Evolutionary conservation across 2,329 filamentous ascomycete genomes (phyloP).

Genomic region (Ophiocordyceps sinensis): DNA sequence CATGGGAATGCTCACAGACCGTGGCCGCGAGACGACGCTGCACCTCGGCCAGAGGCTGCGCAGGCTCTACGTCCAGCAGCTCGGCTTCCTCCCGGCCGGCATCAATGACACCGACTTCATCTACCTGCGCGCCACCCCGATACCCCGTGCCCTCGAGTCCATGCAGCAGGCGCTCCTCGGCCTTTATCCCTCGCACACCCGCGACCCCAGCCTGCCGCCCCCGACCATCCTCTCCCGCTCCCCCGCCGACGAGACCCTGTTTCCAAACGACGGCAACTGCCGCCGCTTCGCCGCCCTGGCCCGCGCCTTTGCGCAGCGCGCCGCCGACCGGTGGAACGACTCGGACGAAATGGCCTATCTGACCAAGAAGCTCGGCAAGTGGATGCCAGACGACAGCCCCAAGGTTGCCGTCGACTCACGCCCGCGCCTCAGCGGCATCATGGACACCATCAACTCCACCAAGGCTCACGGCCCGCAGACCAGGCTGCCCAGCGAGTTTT

Average conservation of each 20-base stretch:
- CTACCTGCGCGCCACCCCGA: conserved; percentile 60
- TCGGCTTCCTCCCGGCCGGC: conserved; percentile 51
- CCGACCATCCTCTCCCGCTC: conserved; percentile 53
- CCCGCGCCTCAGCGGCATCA: conserved; percentile 74
- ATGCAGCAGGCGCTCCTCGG: conserved; percentile 63
- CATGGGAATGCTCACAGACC: conserved; percentile 62
- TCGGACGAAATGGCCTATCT: conserved; percentile 74
- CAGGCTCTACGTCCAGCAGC: conserved; percentile 58
- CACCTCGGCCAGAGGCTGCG: conserved; percentile 54
- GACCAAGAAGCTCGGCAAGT: conserved; percentile 62
- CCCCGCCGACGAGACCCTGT: conserved; percentile 60
- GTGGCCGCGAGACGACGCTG: conserved; percentile 57
- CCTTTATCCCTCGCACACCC: conserved; percentile 48
- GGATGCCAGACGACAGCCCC: conserved; percentile 60
- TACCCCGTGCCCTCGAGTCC: conserved; percentile 63
- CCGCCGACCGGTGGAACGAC: conserved; percentile 60
- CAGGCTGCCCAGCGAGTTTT: conserved; percentile 71
- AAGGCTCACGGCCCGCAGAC: conserved; percentile 65
- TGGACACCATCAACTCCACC: conserved; percentile 88
- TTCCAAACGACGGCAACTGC: conserved; percentile 64
- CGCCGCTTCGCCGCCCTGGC: conserved; percentile 56
- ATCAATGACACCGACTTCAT: conserved; percentile 45
- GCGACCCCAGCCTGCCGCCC: conserved; percentile 34
- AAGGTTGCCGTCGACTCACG: conserved; percentile 70
- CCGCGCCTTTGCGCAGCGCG: conserved; percentile 55